A percentile compares a stretch with the other conserved stretches of the same genome.
phyloP scores from a whole-genome alignment of 352 stramenopile species.

The Globisporangium canariense region DNA sequence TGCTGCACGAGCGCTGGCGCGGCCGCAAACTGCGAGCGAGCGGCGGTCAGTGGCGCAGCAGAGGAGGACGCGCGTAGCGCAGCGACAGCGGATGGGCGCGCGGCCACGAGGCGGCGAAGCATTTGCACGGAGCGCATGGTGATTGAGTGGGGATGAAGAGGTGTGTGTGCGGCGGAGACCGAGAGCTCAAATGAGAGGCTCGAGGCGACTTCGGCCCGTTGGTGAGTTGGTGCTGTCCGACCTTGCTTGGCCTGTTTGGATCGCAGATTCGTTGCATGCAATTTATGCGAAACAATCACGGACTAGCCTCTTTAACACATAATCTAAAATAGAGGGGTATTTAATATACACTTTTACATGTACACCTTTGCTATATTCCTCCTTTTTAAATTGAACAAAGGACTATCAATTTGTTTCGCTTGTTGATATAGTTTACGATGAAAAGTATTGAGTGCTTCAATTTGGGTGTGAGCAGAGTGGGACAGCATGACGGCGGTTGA shows the following conservation, averaged over 20 bases:
- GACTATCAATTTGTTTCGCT: not conserved
- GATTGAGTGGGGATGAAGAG: not conserved
- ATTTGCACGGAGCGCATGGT: slow-evolving; percentile 19
- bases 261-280: not conserved
- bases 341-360: not conserved
- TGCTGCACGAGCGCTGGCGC: slow-evolving; percentile 7
- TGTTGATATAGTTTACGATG: not conserved
- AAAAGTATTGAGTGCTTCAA: not conserved
- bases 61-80: slow-evolving; percentile 5
- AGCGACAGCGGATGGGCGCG: slow-evolving; percentile 8
- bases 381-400: too few species aligned
- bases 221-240: slow-evolving; percentile 4
- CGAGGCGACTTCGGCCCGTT: slow-evolving; percentile 1
- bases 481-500: not conserved
- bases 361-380: too few species aligned
- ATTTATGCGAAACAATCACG: not conserved
- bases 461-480: not conserved
- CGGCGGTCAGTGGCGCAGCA: not conserved
- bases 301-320: not conserved
- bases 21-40: not conserved
- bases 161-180: not conserved
- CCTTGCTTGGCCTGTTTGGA: not conserved
- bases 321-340: not conserved
- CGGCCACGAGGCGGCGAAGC: slow-evolving; percentile 16
- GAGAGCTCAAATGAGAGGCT: slow-evolving; percentile 13